Conservation (phyloP, 1,284 basidiomycete species). For the Veloboletus limbatus region DNA sequence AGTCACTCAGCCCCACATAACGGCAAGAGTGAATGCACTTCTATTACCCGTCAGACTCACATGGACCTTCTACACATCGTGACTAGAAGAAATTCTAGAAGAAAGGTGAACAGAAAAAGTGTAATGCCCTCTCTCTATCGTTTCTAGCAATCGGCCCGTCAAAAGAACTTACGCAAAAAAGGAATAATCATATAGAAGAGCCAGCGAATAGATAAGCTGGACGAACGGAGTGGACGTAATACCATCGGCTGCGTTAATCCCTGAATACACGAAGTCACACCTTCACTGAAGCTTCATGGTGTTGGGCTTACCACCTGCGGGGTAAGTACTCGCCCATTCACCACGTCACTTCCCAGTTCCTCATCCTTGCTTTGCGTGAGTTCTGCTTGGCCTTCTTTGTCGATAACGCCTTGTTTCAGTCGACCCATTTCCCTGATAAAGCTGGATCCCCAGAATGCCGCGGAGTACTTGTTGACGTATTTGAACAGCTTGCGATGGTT, state of each 20-base stretch:
- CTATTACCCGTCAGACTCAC: constrained; percentile 17
- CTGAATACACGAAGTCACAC: constrained; percentile 34
- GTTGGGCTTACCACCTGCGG: constrained; percentile 36
- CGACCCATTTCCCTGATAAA: constrained; percentile 84
- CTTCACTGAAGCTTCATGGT: constrained; percentile 31
- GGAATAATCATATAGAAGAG: constrained; percentile 40
- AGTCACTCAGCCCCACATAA: constrained; percentile 1
- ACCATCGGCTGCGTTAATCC: constrained; percentile 21
- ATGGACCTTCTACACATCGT: constrained; percentile 15
- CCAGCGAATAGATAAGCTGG: constrained; percentile 34
- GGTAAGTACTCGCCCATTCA: constrained; percentile 32
- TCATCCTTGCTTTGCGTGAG: constrained; percentile 24
- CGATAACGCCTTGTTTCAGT: constrained; percentile 43
- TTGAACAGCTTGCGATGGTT: constrained; percentile 96
- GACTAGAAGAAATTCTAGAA: constrained; percentile 15
- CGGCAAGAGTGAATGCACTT: constrained; percentile 6
- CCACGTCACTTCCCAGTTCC: constrained; percentile 28
- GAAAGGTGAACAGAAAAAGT: constrained; percentile 8
- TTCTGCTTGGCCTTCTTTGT: constrained; percentile 39
- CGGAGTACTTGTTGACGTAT: constrained; percentile 92
- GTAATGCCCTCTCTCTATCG: constrained; percentile 22
- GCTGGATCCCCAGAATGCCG: constrained; percentile 88
- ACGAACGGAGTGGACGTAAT: constrained; percentile 25
- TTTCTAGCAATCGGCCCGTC: constrained; percentile 27
- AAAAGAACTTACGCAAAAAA: constrained; percentile 33